These are phyloP conservation scores for Puccinia polysora DNA, from an alignment of 1,284 basidiomycete species.

Conservation along the genomic window DNA sequence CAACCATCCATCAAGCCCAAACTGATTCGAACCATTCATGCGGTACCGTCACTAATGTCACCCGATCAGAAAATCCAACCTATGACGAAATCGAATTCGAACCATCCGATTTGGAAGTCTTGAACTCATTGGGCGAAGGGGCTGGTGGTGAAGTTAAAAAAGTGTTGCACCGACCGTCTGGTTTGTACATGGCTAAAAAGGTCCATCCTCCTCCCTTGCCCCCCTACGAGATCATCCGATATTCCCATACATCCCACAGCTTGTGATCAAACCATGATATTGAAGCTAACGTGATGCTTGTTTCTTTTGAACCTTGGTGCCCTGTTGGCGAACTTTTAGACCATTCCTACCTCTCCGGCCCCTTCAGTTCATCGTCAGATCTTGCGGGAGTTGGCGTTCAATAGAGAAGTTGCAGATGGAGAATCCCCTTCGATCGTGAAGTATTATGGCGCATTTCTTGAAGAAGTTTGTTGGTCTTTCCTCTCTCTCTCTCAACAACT, in stretches of 20 bases:
- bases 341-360: slow-evolving; percentile 88
- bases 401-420: slow-evolving; percentile 63
- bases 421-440: slow-evolving; percentile 81
- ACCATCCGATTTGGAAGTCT: slow-evolving; percentile 63
- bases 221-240: background rate
- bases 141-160: slow-evolving; percentile 92
- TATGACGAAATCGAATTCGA: slow-evolving; percentile 40
- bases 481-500: background rate
- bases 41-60: background rate
- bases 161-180: slow-evolving; percentile 72
- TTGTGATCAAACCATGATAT: background rate
- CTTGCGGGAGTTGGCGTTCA: slow-evolving; percentile 84
- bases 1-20: background rate
- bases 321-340: slow-evolving; percentile 54
- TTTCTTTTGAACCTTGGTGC: too few species aligned
- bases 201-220: slow-evolving; percentile 51
- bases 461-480: slow-evolving; percentile 60
- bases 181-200: slow-evolving; percentile 83
- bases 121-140: slow-evolving; percentile 80
- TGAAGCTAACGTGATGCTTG: background rate
- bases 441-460: slow-evolving; percentile 92
- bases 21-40: background rate
- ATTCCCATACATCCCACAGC: background rate
- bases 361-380: slow-evolving; percentile 80
- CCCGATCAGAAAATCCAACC: background rate